These are phyloP conservation scores for Puccinia brachypodii DNA, from an alignment of 1,284 basidiomycete species.

Conservation along the genomic window DNA sequence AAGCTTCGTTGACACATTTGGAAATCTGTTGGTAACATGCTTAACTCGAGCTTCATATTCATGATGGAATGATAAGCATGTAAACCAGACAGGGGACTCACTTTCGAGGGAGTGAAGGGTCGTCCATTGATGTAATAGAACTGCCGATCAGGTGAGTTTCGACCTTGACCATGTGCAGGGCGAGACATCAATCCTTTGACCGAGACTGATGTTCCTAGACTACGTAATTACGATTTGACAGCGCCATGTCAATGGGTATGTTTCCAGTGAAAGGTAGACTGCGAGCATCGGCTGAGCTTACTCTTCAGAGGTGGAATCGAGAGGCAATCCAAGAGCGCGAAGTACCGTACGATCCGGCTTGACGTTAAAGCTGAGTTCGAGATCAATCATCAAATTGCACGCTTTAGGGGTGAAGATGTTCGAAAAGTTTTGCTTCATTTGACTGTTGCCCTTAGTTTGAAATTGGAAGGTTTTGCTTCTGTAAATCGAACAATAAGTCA, in stretches of 20 bases:
- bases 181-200: slow-evolving; percentile 77
- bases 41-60: not conserved
- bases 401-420: slow-evolving; percentile 83
- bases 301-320: slow-evolving; percentile 48
- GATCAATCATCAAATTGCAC: slow-evolving; percentile 71
- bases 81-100: slow-evolving; percentile 56
- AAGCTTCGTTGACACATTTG: slow-evolving; percentile 84
- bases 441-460: slow-evolving; percentile 68
- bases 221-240: not conserved
- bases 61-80: slow-evolving; percentile 46
- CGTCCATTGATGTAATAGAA: slow-evolving; percentile 93
- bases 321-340: slow-evolving; percentile 22
- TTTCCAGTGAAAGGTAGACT: not conserved
- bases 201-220: slow-evolving; percentile 58
- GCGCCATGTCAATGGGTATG: not conserved
- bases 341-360: slow-evolving; percentile 63
- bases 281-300: not conserved
- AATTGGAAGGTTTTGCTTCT: slow-evolving; percentile 72
- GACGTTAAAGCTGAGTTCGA: slow-evolving; percentile 71
- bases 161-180: slow-evolving; percentile 70
- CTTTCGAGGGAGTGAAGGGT: slow-evolving; percentile 78
- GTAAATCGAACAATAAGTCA: slow-evolving; percentile 13
- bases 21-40: slow-evolving; percentile 63
- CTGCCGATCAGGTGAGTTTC: slow-evolving; percentile 78
- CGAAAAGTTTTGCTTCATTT: slow-evolving; percentile 68